Conservation (phyloP, 495 filamentous ascomycete genomes). For the Penicillium taxi region DNA sequence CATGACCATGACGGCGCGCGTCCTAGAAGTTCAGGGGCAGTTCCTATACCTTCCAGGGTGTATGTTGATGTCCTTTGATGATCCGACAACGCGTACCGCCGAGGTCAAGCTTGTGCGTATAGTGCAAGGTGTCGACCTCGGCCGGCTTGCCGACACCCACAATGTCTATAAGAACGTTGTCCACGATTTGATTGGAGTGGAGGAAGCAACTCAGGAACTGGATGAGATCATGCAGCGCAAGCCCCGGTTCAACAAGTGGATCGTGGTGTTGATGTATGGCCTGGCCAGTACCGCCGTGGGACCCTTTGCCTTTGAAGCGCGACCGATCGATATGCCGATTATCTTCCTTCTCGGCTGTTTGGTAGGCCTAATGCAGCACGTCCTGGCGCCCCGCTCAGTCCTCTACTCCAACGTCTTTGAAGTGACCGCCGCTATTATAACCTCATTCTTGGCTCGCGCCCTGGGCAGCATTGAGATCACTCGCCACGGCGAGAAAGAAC, state of each 20-base stretch:
- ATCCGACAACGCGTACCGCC: slow-evolving; percentile 79
- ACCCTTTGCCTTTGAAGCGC: slow-evolving; percentile 81
- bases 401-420: slow-evolving; percentile 83
- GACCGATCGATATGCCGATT: slow-evolving; percentile 80
- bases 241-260: slow-evolving; percentile 62
- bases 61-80: slow-evolving; percentile 95
- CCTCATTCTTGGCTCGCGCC: slow-evolving; percentile 77
- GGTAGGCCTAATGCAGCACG: slow-evolving; percentile 75
- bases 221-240: slow-evolving; percentile 58
- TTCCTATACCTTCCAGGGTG: slow-evolving; percentile 88
- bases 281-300: slow-evolving; percentile 69
- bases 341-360: slow-evolving; percentile 76
- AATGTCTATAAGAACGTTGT: slow-evolving; percentile 90
- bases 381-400: slow-evolving; percentile 68
- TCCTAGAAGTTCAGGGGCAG: slow-evolving; percentile 82
- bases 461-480: slow-evolving; percentile 62
- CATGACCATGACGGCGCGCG: slow-evolving; percentile 82
- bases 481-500: slow-evolving; percentile 45
- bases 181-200: slow-evolving; percentile 76
- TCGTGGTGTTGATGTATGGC: slow-evolving; percentile 71
- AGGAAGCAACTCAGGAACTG: slow-evolving; percentile 69
- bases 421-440: slow-evolving; percentile 75
- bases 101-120: slow-evolving; percentile 84
- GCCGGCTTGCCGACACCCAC: slow-evolving; percentile 75
- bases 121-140: slow-evolving; percentile 73